Conservation (phyloP, 164 flowering plant species). For the Taxillus chinensis region DNA sequence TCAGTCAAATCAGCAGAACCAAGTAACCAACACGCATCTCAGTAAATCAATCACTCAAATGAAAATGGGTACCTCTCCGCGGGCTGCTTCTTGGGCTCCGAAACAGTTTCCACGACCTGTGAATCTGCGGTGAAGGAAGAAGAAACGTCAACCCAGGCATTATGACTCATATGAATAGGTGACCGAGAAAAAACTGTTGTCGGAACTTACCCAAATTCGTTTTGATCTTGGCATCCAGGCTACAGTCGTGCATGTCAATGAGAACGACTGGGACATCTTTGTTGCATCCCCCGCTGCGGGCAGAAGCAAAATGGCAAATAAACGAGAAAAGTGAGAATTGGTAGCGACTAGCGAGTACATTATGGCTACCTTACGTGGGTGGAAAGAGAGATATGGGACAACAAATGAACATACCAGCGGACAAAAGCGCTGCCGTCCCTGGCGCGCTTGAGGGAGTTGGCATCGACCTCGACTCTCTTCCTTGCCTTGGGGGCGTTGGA, state of each 20-base stretch:
- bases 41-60: too few species aligned
- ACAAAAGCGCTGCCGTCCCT: constrained; percentile 82
- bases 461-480: constrained; percentile 61
- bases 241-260: constrained; percentile 72
- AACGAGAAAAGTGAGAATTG: neutral
- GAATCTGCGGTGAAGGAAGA: constrained; percentile 29
- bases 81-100: constrained; percentile 48
- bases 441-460: constrained; percentile 48
- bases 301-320: constrained; percentile 11
- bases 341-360: too few species aligned
- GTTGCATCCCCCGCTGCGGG: constrained; percentile 53
- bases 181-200: neutral
- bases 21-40: too few species aligned
- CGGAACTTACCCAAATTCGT: constrained; percentile 57
- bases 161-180: neutral
- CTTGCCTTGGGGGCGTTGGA: constrained; percentile 42
- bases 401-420: constrained; percentile 33
- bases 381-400: neutral
- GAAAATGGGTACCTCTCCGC: constrained; percentile 23
- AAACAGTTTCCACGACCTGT: constrained; percentile 45
- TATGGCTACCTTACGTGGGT: neutral
- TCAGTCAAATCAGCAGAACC: neutral
- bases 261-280: constrained; percentile 77
- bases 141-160: neutral
- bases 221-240: constrained; percentile 82